Evolutionary conservation across 2,329 filamentous ascomycete genomes (phyloP).

Genomic region (Fusarium sp.): DNA sequence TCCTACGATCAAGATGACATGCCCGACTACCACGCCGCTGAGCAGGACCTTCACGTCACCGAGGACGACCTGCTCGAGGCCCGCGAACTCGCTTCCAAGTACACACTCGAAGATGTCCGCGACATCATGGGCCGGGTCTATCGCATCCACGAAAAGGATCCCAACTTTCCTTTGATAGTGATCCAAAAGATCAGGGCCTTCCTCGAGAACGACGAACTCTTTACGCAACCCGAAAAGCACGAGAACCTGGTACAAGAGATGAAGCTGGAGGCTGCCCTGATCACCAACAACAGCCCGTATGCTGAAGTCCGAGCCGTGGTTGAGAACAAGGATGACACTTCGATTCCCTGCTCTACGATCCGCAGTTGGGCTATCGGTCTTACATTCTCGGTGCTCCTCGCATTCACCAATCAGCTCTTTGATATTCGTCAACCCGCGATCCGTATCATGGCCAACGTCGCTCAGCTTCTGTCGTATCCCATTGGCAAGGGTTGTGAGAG

Average conservation of each 20-base stretch:
- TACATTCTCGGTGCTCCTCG: slow-evolving; percentile 60
- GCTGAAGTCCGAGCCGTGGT: slow-evolving; percentile 67
- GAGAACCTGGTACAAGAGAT: slow-evolving; percentile 60
- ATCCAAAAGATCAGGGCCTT: slow-evolving; percentile 53
- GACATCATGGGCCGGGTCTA: slow-evolving; percentile 51
- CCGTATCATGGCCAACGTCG: slow-evolving; percentile 64
- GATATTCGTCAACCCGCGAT: slow-evolving; percentile 68
- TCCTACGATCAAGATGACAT: slow-evolving; percentile 55
- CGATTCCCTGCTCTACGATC: slow-evolving; percentile 65
- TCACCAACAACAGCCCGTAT: slow-evolving; percentile 66
- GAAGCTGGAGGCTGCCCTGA: slow-evolving; percentile 64
- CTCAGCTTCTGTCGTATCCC: slow-evolving; percentile 68
- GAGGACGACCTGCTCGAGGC: slow-evolving; percentile 59
- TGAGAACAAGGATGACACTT: slow-evolving; percentile 64
- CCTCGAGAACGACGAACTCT: slow-evolving; percentile 49
- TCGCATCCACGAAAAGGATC: slow-evolving; percentile 52
- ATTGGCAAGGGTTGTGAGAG: slow-evolving; percentile 64
- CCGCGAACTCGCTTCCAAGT: slow-evolving; percentile 51
- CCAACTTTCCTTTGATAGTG: slow-evolving; percentile 53
- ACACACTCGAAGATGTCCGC: slow-evolving; percentile 51
- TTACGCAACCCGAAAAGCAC: slow-evolving; percentile 54
- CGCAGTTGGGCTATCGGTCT: slow-evolving; percentile 67
- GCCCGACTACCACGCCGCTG: slow-evolving; percentile 47
- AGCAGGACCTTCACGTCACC: slow-evolving; percentile 51
- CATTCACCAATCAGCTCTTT: slow-evolving; percentile 69